A percentile compares a stretch with the other conserved stretches of the same genome.
These are phyloP conservation scores for Schizopora paradoxa DNA, from an alignment of 1,284 basidiomycete genomes.

Conservation along the genomic window DNA sequence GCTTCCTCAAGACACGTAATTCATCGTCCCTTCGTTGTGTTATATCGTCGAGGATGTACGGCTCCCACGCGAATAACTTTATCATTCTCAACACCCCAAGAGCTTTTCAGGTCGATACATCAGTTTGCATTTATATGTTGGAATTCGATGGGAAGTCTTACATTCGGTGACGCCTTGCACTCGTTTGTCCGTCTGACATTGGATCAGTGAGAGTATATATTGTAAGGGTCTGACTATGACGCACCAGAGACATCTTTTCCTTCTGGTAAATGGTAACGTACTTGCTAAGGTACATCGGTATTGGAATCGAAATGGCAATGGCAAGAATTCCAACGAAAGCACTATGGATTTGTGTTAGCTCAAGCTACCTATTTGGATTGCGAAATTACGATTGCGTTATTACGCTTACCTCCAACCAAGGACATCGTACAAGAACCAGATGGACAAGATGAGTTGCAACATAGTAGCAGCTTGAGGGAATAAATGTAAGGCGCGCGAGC, in stretches of 20 bases:
- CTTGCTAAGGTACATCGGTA: not conserved
- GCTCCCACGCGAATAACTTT: conserved; percentile 48
- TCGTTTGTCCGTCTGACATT: conserved; percentile 30
- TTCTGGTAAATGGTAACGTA: not conserved
- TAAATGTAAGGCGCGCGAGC: not conserved
- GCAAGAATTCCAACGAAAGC: conserved; percentile 33
- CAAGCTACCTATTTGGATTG: no score
- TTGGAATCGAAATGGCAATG: conserved; percentile 29
- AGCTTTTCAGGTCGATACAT: conserved; percentile 25
- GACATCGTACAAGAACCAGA: conserved; percentile 27
- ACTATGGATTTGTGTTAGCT: conserved; percentile 13
- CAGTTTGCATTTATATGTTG: not conserved
- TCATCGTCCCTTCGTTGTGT: conserved; percentile 33
- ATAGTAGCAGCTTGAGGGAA: conserved; percentile 22
- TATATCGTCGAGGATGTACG: conserved; percentile 30
- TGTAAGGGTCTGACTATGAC: not conserved
- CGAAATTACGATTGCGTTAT: not conserved
- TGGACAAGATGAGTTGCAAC: conserved; percentile 24
- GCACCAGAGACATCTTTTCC: conserved; percentile 25
- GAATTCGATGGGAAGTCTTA: not conserved
- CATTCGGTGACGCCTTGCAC: conserved; percentile 36
- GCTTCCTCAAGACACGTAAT: not conserved
- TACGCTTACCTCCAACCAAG: conserved; percentile 21
- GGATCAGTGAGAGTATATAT: not conserved
- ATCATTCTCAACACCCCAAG: conserved; percentile 34